Conservation (phyloP, 163 green algal genomes). For the Coccomyxa subellipsoidea region DNA sequence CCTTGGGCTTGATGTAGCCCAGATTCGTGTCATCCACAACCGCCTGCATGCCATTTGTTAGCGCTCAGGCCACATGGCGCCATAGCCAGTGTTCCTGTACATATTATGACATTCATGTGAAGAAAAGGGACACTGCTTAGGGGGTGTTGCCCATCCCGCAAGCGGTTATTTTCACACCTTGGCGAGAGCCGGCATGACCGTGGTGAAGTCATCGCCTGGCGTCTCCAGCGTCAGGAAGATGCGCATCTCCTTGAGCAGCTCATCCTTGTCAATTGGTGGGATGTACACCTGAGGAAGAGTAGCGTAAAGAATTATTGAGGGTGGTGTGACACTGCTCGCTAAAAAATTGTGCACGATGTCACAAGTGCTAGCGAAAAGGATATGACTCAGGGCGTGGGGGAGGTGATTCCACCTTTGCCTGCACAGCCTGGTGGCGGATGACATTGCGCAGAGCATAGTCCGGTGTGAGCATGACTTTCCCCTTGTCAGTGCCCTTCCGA, state of each 20-base stretch:
- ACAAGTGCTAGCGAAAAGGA: neutral
- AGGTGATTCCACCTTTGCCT: slow-evolving; percentile 24
- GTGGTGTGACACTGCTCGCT: no score
- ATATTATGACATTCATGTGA: no score
- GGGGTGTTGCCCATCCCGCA: no score
- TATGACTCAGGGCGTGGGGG: neutral
- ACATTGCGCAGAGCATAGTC: slow-evolving; percentile 22
- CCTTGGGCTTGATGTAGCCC: slow-evolving; percentile 14
- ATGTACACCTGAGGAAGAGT: slow-evolving; percentile 23
- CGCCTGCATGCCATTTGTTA: neutral
- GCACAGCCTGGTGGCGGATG: slow-evolving; percentile 18
- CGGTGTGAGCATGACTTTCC: slow-evolving; percentile 16
- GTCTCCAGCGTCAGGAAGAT: neutral
- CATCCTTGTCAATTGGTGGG: slow-evolving; percentile 24
- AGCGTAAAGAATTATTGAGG: neutral
- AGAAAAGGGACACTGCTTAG: no score
- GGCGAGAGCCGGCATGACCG: neutral
- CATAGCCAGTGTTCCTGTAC: no score
- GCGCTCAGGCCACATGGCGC: neutral
- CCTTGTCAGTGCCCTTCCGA: slow-evolving; percentile 1
- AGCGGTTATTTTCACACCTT: no score
- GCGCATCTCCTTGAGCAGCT: slow-evolving; percentile 17
- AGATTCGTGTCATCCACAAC: slow-evolving; percentile 26
- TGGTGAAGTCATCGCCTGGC: neutral
- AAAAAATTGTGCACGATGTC: no score